Percentiles rank a stretch among this genome's conserved stretches.
Evolutionary conservation across 2,329 filamentous ascomycete species (phyloP).

Genomic region (Madurella fahalii): DNA sequence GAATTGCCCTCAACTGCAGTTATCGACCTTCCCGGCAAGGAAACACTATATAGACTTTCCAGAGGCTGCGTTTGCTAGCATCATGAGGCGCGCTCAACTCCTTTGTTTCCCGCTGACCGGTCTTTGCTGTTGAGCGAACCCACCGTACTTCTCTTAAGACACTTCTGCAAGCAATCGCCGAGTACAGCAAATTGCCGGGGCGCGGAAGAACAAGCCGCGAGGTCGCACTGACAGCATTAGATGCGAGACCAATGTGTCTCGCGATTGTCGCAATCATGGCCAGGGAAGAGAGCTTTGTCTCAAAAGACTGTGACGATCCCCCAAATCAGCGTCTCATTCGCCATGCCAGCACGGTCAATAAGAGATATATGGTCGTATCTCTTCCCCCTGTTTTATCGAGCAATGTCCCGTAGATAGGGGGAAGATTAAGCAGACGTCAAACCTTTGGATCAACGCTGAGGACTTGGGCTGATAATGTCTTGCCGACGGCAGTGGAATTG

Average conservation of each 20-base stretch:
- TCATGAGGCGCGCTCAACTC: background rate
- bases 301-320: background rate
- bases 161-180: background rate
- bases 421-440: too few relatives aligned
- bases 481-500: background rate
- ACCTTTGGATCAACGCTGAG: too few relatives aligned
- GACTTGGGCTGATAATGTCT: too few relatives aligned
- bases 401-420: too few relatives aligned
- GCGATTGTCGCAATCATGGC: background rate
- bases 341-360: too few relatives aligned
- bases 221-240: background rate
- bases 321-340: too few relatives aligned
- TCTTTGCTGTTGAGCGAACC: constrained; percentile 7
- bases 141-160: background rate
- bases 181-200: background rate
- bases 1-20: too few relatives aligned
- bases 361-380: too few relatives aligned
- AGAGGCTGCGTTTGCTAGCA: background rate
- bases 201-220: background rate
- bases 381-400: too few relatives aligned
- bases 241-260: background rate
- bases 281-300: background rate
- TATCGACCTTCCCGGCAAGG: background rate
- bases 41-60: background rate
- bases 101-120: background rate